phyloP scores from a whole-genome alignment of 371 early-diverging fungal genomes.

The Mucor saturninus region DNA sequence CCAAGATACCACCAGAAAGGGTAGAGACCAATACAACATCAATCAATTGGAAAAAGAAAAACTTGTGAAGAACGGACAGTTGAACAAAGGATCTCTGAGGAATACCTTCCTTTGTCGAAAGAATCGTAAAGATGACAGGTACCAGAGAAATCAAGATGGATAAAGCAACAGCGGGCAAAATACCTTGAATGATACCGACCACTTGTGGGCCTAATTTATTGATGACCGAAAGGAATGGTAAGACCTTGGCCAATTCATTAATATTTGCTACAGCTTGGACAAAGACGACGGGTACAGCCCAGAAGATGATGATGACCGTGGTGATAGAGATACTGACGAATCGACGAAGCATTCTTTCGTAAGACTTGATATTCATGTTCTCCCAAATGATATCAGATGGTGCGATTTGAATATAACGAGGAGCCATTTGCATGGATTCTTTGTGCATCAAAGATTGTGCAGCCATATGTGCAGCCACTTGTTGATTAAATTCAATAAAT shows the following conservation, averaged over 20 bases:
- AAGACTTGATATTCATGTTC: slow-evolving; percentile 69
- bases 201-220: slow-evolving; percentile 39
- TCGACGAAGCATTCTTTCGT: slow-evolving; percentile 61
- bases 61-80: slow-evolving; percentile 64
- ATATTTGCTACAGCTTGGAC: slow-evolving; percentile 70
- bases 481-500: slow-evolving; percentile 83
- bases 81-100: slow-evolving; percentile 67
- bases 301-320: slow-evolving; percentile 66
- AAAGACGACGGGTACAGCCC: slow-evolving; percentile 72
- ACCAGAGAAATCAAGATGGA: slow-evolving; percentile 75
- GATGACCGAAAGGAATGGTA: slow-evolving; percentile 53
- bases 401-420: slow-evolving; percentile 68
- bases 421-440: slow-evolving; percentile 70
- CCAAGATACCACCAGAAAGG: slow-evolving; percentile 67
- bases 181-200: slow-evolving; percentile 77
- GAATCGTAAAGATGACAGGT: slow-evolving; percentile 69
- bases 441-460: slow-evolving; percentile 74
- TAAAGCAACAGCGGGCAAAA: slow-evolving; percentile 76
- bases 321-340: slow-evolving; percentile 52
- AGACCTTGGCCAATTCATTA: slow-evolving; percentile 54
- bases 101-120: slow-evolving; percentile 75
- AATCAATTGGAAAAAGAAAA: slow-evolving; percentile 82
- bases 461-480: slow-evolving; percentile 84
- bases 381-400: slow-evolving; percentile 86
- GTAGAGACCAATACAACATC: slow-evolving; percentile 84